Conservation (phyloP, 345 rosid genomes). For the Citrus reticulata region DNA sequence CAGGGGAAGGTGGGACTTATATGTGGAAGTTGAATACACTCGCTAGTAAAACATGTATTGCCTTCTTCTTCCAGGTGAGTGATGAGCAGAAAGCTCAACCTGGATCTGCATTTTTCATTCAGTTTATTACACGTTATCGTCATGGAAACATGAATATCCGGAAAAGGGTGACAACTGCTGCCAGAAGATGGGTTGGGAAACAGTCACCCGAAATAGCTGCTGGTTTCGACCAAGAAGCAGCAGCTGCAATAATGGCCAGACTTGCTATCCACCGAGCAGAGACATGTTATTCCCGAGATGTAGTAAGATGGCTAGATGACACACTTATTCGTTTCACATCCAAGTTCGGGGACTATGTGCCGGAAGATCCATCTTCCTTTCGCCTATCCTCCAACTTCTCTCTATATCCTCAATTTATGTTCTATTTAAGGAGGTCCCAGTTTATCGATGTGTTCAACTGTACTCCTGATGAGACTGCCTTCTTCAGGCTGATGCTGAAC, state of each 20-base stretch:
- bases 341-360: constrained; percentile 81
- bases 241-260: constrained; percentile 91
- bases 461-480: constrained; percentile 86
- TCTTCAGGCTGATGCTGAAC: constrained; percentile 81
- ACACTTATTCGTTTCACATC: constrained; percentile 71
- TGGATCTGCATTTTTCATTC: constrained; percentile 84
- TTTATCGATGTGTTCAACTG: constrained; percentile 91
- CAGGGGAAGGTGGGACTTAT: constrained; percentile 80
- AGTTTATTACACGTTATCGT: constrained; percentile 78
- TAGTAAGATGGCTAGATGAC: constrained; percentile 89
- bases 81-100: constrained; percentile 65
- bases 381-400: constrained; percentile 85
- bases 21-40: constrained; percentile 78
- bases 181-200: constrained; percentile 89
- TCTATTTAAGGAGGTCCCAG: constrained; percentile 89
- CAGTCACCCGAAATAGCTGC: constrained; percentile 69
- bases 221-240: constrained; percentile 97
- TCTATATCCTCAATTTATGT: constrained; percentile 96
- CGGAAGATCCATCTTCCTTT: constrained; percentile 92
- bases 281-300: constrained; percentile 69
- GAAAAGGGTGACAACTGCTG: constrained; percentile 88
- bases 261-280: constrained; percentile 81
- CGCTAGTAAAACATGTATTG: constrained; percentile 72
- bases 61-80: constrained; percentile 75
- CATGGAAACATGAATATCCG: constrained; percentile 61